These are phyloP conservation scores for Tetrahymena thermophila DNA, from an alignment of 73 alveolate species.

Conservation along the genomic window DNA sequence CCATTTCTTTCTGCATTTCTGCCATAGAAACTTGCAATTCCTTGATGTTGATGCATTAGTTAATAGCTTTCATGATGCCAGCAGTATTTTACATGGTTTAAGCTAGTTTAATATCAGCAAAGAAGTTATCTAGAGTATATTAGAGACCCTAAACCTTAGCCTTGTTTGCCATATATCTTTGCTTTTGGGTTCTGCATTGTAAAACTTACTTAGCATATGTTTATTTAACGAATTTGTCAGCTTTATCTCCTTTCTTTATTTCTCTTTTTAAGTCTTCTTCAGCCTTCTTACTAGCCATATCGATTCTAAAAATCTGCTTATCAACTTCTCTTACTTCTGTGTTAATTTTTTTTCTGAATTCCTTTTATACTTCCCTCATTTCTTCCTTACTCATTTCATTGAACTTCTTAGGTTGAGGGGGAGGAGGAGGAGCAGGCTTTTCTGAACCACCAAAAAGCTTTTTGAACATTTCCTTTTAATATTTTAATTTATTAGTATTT, in stretches of 20 bases:
- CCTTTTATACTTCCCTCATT: conserved; percentile 24
- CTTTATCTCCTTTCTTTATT: conserved; percentile 39
- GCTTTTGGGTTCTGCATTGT: neutral
- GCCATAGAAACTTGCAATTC: conserved; percentile 25
- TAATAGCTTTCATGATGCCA: conserved; percentile 25
- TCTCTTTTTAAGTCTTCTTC: conserved; percentile 30
- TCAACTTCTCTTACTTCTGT: conserved; percentile 29
- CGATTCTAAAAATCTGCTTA: conserved; percentile 25
- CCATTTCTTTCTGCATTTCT: conserved; percentile 35
- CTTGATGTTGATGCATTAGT: conserved; percentile 22
- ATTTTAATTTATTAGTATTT: neutral
- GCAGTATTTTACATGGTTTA: conserved; percentile 36
- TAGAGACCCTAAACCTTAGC: conserved; percentile 13
- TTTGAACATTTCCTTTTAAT: neutral
- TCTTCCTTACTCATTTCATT: conserved; percentile 27
- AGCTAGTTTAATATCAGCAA: conserved; percentile 39
- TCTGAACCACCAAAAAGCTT: conserved; percentile 11
- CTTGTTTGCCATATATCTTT: conserved; percentile 19
- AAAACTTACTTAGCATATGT: conserved; percentile 37
- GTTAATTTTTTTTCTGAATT: conserved; percentile 5
- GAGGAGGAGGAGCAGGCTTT: conserved; percentile 14
- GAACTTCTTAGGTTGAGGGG: conserved; percentile 6
- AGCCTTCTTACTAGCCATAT: conserved; percentile 9
- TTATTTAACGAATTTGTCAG: conserved; percentile 22
- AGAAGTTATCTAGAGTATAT: conserved; percentile 28